These are phyloP conservation scores for Begonia masoniana DNA, from an alignment of 306 rosid species.

Conservation along the genomic window DNA sequence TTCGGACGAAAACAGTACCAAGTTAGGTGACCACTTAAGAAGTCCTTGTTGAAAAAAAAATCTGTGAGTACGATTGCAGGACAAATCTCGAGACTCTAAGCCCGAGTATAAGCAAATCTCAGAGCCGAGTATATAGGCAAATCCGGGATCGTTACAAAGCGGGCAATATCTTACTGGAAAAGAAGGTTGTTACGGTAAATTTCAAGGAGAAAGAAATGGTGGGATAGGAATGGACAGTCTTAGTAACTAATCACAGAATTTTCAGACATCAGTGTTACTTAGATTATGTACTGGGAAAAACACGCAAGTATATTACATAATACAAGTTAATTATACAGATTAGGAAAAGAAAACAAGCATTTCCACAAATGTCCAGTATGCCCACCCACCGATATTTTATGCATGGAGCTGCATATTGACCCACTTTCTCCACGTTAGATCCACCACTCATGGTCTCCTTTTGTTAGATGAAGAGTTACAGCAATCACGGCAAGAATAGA, in stretches of 20 bases:
- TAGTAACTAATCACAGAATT: neutral
- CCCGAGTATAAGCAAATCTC: too few relatives aligned
- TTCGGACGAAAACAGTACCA: too few relatives aligned
- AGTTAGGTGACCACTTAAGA: too few relatives aligned
- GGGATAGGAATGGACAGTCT: neutral
- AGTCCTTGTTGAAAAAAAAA: too few relatives aligned
- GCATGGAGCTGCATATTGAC: neutral
- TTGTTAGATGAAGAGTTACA: constrained; percentile 32
- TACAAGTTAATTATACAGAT: too few relatives aligned
- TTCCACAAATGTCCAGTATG: neutral
- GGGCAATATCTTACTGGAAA: too few relatives aligned
- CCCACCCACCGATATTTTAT: neutral
- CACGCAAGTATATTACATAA: too few relatives aligned
- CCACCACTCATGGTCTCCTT: constrained; percentile 20
- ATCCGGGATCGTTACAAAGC: too few relatives aligned
- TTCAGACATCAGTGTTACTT: neutral
- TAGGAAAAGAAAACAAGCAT: neutral
- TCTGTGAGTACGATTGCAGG: too few relatives aligned
- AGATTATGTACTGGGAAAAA: neutral
- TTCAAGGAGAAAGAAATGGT: neutral
- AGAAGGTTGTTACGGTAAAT: too few relatives aligned
- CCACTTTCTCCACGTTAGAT: neutral
- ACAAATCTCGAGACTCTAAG: too few relatives aligned
- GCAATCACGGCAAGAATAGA: constrained; percentile 37
- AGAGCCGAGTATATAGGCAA: too few relatives aligned